Conservation (phyloP, 805 yeast genomes). For the Saturnispora galanensis region DNA sequence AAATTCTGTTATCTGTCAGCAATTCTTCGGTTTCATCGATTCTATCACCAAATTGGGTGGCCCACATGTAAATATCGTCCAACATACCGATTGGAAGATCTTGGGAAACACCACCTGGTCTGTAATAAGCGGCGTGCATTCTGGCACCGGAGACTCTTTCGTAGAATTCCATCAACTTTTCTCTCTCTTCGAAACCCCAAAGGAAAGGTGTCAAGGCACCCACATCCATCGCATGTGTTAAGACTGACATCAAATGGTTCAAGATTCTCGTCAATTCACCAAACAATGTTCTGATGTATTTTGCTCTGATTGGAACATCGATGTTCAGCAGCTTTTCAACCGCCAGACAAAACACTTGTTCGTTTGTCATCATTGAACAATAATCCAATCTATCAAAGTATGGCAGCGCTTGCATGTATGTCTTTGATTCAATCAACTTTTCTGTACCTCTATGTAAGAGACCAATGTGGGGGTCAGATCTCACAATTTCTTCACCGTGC, state of each 20-base stretch:
- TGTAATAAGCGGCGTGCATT: constrained; percentile 76
- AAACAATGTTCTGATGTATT: constrained; percentile 75
- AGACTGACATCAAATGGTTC: constrained; percentile 79
- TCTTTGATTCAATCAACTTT: constrained; percentile 76
- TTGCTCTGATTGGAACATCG: constrained; percentile 77
- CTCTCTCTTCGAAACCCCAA: constrained; percentile 94
- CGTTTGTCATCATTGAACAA: constrained; percentile 85
- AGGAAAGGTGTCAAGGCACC: constrained; percentile 89
- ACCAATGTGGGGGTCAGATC: constrained; percentile 87
- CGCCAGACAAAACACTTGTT: constrained; percentile 73
- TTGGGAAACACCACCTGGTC: constrained; percentile 90
- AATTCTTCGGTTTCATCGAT: constrained; percentile 85
- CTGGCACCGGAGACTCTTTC: constrained; percentile 89
- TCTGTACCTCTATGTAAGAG: constrained; percentile 83
- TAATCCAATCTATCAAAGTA: constrained; percentile 83
- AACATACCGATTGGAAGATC: constrained; percentile 79
- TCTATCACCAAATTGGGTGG: constrained; percentile 90
- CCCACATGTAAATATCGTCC: constrained; percentile 93
- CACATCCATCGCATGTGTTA: constrained; percentile 88
- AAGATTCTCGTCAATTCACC: constrained; percentile 79
- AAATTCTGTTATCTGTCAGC: constrained; percentile 82
- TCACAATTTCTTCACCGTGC: constrained; percentile 79
- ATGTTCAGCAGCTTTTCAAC: constrained; percentile 76
- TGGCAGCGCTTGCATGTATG: constrained; percentile 81
- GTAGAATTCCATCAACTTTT: constrained; percentile 84